phyloP scores from a whole-genome alignment of 306 rosid genomes.

The Medicago truncatula region MtrunA17r5.0-ANR NC_053044.1:8208501-8209000 shows the following conservation, averaged over 20 bases:
- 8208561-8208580: slow-evolving; percentile 74
- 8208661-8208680: slow-evolving; percentile 24
- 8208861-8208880: slow-evolving; percentile 13
- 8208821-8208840: slow-evolving; percentile 4
- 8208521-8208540: slow-evolving; percentile 67
- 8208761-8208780: background rate
- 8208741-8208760: slow-evolving; percentile 22
- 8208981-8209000: slow-evolving; percentile 86
- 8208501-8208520: slow-evolving; percentile 73
- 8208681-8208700: slow-evolving; percentile 24
- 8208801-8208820: slow-evolving; percentile 5
- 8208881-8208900: slow-evolving; percentile 49
- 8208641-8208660: slow-evolving; percentile 25
- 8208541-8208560: slow-evolving; percentile 64
- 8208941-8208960: slow-evolving; percentile 36
- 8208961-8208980: slow-evolving; percentile 56
- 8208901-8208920: slow-evolving; percentile 49
- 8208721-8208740: slow-evolving; percentile 26
- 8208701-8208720: slow-evolving; percentile 24
- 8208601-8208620: slow-evolving; percentile 34
- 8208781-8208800: background rate
- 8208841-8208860: slow-evolving; percentile 27
- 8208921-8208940: slow-evolving; percentile 46
- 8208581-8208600: slow-evolving; percentile 33
- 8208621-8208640: slow-evolving; percentile 31